A percentile compares a stretch with the other conserved stretches of the same genome.
Evolutionary conservation across 306 rosid genomes (phyloP).

Genomic region (Medicago ruthenica): DNA sequence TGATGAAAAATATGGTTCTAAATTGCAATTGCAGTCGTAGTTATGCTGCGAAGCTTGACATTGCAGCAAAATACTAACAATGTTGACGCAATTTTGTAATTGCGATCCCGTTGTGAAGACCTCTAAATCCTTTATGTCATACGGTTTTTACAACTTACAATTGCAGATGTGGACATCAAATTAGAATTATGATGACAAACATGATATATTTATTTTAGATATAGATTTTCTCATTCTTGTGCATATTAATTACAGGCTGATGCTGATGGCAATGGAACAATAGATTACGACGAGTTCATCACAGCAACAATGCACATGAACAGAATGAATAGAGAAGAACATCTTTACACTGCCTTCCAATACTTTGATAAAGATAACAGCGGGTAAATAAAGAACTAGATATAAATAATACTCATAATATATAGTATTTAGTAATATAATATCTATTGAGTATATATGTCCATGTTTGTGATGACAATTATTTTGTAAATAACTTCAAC

Average conservation of each 20-base stretch:
- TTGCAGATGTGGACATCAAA: background rate
- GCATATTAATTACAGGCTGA: conserved; percentile 67
- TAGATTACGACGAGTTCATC: conserved; percentile 94
- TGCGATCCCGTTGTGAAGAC: background rate
- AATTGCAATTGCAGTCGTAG: too few species aligned
- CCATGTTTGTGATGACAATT: background rate
- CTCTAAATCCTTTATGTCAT: background rate
- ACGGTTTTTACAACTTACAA: background rate
- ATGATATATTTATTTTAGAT: background rate
- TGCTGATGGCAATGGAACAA: conserved; percentile 93
- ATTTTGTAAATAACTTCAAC: background rate
- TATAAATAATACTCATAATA: background rate
- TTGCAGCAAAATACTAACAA: background rate
- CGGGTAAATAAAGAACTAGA: conserved; percentile 61
- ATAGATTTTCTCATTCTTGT: conserved; percentile 9
- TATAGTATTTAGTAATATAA: too few species aligned
- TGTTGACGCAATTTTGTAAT: background rate
- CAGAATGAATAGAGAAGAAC: conserved; percentile 95
- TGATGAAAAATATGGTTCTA: too few species aligned
- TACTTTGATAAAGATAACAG: conserved; percentile 91
- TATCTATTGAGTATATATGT: too few species aligned
- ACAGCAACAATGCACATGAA: conserved; percentile 97
- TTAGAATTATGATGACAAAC: background rate
- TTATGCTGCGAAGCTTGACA: background rate
- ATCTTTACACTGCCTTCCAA: conserved; percentile 93